Conservation (phyloP, 805 yeast genomes). For the Monosporozyma aerobia region DNA sequence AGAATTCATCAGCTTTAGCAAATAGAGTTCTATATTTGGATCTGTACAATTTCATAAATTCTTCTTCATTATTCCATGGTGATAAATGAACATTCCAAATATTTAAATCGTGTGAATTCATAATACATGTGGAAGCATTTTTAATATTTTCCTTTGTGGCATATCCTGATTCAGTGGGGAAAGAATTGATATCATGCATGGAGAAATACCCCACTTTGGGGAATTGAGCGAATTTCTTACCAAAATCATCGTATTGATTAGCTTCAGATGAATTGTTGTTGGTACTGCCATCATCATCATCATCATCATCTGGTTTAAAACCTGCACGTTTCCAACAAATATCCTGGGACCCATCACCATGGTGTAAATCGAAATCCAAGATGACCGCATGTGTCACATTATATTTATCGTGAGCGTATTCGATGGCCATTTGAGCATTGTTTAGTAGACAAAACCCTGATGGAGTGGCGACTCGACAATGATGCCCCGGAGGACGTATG, state of each 20-base stretch:
- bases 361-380: constrained; percentile 76
- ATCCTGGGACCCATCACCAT: constrained; percentile 85
- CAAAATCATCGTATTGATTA: constrained; percentile 37
- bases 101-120: constrained; percentile 64
- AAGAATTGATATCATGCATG: constrained; percentile 75
- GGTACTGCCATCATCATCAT: constrained; percentile 29
- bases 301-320: constrained; percentile 27
- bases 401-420: constrained; percentile 56
- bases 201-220: constrained; percentile 78
- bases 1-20: constrained; percentile 57
- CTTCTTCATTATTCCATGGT: constrained; percentile 52
- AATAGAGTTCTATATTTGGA: constrained; percentile 52
- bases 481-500: constrained; percentile 81
- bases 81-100: constrained; percentile 81
- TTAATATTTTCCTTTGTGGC: constrained; percentile 63
- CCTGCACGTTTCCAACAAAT: constrained; percentile 70
- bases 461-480: constrained; percentile 74
- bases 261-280: not conserved
- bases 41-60: constrained; percentile 54
- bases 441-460: constrained; percentile 77
- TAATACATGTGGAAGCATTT: constrained; percentile 70
- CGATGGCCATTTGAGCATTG: constrained; percentile 73
- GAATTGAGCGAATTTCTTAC: constrained; percentile 31
- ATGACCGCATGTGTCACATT: constrained; percentile 74
- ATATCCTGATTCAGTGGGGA: constrained; percentile 72